These are phyloP conservation scores for Kodamaea leandrae DNA, from an alignment of 805 yeast species.

Conservation along the genomic window DNA sequence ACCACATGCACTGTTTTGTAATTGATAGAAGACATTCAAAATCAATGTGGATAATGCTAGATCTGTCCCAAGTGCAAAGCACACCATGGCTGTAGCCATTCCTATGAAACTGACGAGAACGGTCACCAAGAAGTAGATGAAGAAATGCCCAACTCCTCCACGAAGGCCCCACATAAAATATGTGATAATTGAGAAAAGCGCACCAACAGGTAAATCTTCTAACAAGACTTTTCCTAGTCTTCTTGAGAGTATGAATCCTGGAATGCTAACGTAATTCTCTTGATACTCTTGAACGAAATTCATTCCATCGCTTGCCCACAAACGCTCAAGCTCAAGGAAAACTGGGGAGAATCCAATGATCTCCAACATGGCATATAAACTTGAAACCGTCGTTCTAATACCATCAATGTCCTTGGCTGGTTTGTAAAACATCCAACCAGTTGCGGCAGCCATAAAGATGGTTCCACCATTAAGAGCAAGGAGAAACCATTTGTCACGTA, in stretches of 20 bases:
- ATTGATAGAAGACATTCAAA: constrained; percentile 22
- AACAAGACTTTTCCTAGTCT: constrained; percentile 22
- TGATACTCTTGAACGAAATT: constrained; percentile 24
- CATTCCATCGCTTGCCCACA: constrained; percentile 24
- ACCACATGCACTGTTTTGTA: constrained; percentile 30
- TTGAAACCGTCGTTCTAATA: constrained; percentile 22
- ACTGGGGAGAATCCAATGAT: constrained; percentile 26
- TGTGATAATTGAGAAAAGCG: constrained; percentile 21
- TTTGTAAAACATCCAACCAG: constrained; percentile 26
- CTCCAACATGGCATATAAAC: constrained; percentile 23
- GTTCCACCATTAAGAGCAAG: constrained; percentile 22
- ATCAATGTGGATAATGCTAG: constrained; percentile 20
- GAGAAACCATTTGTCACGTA: constrained; percentile 20
- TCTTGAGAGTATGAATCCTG: constrained; percentile 23
- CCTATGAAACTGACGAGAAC: constrained; percentile 57
- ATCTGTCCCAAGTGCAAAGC: constrained; percentile 34
- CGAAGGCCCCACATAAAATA: constrained; percentile 30
- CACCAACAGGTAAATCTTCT: constrained; percentile 24
- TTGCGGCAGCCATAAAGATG: constrained; percentile 15
- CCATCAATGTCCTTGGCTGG: constrained; percentile 22
- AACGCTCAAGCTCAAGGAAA: constrained; percentile 22
- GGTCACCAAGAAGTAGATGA: constrained; percentile 57
- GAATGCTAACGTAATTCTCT: constrained; percentile 23
- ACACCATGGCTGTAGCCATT: constrained; percentile 51
- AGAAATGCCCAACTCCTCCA: constrained; percentile 40